Evolutionary conservation across 2,329 filamentous ascomycete genomes (phyloP).

Genomic region (Lachnellula occidentalis): DNA sequence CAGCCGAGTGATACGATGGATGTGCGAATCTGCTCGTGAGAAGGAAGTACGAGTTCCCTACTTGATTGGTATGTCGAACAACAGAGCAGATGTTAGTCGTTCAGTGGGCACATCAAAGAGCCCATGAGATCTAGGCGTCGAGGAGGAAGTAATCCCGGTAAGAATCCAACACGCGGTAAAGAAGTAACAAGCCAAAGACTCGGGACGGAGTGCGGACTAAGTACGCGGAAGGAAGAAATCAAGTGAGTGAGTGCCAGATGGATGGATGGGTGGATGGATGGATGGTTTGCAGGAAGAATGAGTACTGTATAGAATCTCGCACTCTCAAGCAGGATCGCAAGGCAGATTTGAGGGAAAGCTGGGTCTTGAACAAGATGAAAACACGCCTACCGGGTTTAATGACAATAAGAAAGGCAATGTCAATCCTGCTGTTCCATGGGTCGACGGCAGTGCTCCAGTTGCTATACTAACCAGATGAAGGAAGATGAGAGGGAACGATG

Average conservation of each 20-base stretch:
- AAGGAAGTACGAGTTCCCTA: background rate
- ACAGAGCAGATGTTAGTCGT: background rate
- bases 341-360: conserved; percentile 1
- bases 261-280: background rate
- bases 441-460: background rate
- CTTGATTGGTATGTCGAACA: conserved; percentile 8
- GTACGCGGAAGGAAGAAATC: background rate
- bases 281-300: background rate
- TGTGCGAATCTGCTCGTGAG: background rate
- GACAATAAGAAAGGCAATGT: background rate
- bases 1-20: conserved; percentile 5
- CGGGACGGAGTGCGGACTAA: background rate
- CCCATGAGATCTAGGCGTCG: background rate
- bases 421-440: background rate
- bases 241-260: background rate
- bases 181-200: background rate
- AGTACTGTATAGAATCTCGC: background rate
- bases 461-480: background rate
- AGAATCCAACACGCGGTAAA: background rate
- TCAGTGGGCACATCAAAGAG: background rate
- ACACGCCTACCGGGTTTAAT: background rate
- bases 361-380: background rate
- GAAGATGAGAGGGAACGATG: background rate
- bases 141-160: background rate
- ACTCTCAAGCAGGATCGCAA: background rate